Percentiles rank a stretch among this genome's conserved stretches.
phyloP scores from a whole-genome alignment of 495 filamentous ascomycete species.

The Neurospora cerealis region DNA sequence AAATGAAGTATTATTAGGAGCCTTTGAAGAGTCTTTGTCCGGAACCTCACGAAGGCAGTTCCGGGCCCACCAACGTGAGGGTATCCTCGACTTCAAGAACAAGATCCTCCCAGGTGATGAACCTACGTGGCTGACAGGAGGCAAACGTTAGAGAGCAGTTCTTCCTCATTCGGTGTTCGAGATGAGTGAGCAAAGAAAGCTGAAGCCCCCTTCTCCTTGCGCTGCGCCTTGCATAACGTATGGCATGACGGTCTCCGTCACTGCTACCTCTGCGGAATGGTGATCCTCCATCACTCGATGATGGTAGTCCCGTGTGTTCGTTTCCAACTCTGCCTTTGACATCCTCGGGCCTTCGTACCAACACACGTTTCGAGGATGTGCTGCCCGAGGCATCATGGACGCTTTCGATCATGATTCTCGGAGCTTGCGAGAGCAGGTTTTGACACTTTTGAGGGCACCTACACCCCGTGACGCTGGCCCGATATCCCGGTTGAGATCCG shows the following conservation, averaged over 20 bases:
- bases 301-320: background rate
- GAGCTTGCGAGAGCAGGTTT: background rate
- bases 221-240: background rate
- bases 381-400: background rate
- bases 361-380: background rate
- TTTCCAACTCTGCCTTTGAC: background rate
- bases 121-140: background rate
- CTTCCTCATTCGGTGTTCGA: background rate
- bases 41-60: background rate
- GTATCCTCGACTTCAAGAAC: background rate
- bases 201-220: background rate
- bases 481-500: background rate
- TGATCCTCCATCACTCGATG: background rate
- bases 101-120: background rate
- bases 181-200: background rate
- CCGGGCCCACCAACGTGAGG: background rate
- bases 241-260: background rate
- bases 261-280: background rate
- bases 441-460: background rate
- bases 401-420: background rate
- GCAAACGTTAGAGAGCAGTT: background rate
- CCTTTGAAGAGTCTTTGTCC: background rate
- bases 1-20: background rate
- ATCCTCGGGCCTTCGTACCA: background rate
- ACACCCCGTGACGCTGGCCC: background rate